phyloP scores from a whole-genome alignment of 805 yeast genomes.

The Sugiyamaella marilandica region DNA sequence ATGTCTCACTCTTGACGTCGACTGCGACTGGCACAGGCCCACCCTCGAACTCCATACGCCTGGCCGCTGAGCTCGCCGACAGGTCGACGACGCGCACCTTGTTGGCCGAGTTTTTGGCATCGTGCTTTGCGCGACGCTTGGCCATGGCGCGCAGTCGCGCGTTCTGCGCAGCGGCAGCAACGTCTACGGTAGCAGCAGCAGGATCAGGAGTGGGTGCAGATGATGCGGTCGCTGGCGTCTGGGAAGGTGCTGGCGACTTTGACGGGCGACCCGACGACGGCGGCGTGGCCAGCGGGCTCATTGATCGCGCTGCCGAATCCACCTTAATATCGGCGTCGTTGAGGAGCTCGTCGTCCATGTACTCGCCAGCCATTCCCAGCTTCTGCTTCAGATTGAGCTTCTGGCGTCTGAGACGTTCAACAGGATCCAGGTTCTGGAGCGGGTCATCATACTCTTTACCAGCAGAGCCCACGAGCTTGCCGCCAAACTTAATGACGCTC shows the following conservation, averaged over 20 bases:
- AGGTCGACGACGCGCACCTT: conserved; percentile 35
- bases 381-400: conserved; percentile 41
- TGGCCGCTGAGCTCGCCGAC: conserved; percentile 29
- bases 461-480: conserved; percentile 58
- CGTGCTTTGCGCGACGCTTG: conserved; percentile 28
- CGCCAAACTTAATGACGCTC: conserved; percentile 37
- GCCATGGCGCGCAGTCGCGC: conserved; percentile 81
- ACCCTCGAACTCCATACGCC: conserved; percentile 27
- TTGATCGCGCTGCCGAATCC: neutral
- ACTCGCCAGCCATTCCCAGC: conserved; percentile 42
- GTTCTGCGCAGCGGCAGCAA: conserved; percentile 71
- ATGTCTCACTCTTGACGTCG: conserved; percentile 16
- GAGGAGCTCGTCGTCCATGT: conserved; percentile 32
- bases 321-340: conserved; percentile 30
- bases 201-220: conserved; percentile 19
- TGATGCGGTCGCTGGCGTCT: neutral
- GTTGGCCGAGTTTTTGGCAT: conserved; percentile 46
- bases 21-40: conserved; percentile 28
- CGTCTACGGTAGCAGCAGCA: conserved; percentile 6
- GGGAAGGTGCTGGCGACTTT: conserved; percentile 16
- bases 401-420: conserved; percentile 48
- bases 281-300: conserved; percentile 12
- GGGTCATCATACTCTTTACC: conserved; percentile 44
- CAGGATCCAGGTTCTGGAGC: conserved; percentile 36
- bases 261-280: neutral